Conservation (phyloP, 2,329 filamentous ascomycete genomes). For the Diaporthe sp. region DNA sequence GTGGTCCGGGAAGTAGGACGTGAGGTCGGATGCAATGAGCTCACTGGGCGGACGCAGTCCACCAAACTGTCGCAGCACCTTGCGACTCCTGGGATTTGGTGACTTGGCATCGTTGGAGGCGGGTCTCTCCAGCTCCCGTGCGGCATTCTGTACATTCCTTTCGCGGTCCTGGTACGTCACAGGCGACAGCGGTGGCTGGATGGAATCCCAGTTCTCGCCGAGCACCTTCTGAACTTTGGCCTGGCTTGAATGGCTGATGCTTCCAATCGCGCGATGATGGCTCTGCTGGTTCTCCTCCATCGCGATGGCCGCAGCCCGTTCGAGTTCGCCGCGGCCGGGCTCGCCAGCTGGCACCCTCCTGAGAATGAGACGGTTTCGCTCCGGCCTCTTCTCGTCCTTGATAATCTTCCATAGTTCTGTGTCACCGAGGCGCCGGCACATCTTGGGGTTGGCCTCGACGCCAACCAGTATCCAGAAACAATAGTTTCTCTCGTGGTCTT, state of each 20-base stretch:
- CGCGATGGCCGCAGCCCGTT: constrained; percentile 89
- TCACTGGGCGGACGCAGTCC: constrained; percentile 95
- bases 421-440: constrained; percentile 87
- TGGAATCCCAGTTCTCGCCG: constrained; percentile 87
- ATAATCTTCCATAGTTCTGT: constrained; percentile 92
- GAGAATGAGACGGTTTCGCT: constrained; percentile 91
- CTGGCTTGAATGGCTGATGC: constrained; percentile 81
- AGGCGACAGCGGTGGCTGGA: constrained; percentile 88
- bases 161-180: constrained; percentile 79
- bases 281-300: constrained; percentile 86
- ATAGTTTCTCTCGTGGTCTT: constrained; percentile 94
- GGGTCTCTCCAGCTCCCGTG: constrained; percentile 70
- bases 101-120: constrained; percentile 61
- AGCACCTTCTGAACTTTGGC: constrained; percentile 90
- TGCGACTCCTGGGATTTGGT: constrained; percentile 59
- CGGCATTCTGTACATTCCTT: constrained; percentile 73
- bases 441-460: constrained; percentile 82
- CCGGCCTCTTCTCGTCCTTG: constrained; percentile 85
- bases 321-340: constrained; percentile 87
- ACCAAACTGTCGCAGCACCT: constrained; percentile 84
- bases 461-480: constrained; percentile 96
- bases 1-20: constrained; percentile 97
- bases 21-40: constrained; percentile 95
- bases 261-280: constrained; percentile 74
- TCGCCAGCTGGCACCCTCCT: constrained; percentile 93